Evolutionary conservation across 2,329 filamentous ascomycete species (phyloP).

Genomic region (Conoideocrella luteorostrata): DNA sequence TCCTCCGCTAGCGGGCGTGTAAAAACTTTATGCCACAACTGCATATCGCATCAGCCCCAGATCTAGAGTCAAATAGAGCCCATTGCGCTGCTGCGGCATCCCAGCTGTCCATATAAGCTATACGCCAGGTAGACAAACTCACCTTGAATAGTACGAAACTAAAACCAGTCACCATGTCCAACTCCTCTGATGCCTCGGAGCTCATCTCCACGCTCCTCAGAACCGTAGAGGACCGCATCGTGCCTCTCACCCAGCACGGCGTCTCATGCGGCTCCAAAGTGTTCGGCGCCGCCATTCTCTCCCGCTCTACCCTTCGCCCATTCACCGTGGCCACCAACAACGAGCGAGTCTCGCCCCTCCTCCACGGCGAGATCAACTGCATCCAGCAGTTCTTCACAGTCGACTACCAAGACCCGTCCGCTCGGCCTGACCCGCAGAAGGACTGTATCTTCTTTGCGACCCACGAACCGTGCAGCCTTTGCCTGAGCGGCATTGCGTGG

Average conservation of each 20-base stretch:
- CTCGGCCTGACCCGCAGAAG: conserved; percentile 30
- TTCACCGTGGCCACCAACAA: conserved; percentile 50
- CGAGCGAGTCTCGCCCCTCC: conserved; percentile 45
- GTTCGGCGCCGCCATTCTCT: conserved; percentile 50
- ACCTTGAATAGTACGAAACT: not conserved
- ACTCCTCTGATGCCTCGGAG: conserved; percentile 2
- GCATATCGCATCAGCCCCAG: no score
- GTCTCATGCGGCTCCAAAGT: conserved; percentile 48
- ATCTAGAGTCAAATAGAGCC: no score
- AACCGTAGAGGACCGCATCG: conserved; percentile 38
- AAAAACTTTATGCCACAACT: no score
- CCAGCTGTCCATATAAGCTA: no score
- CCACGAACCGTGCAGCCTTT: no score
- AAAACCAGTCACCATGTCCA: not conserved
- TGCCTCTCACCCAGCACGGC: conserved; percentile 43
- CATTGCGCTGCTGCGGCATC: no score
- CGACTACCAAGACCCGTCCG: conserved; percentile 24
- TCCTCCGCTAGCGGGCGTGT: no score
- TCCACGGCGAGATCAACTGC: conserved; percentile 56
- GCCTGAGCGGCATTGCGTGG: no score
- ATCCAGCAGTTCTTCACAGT: conserved; percentile 50
- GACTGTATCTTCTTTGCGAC: conserved; percentile 54
- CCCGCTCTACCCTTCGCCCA: conserved; percentile 31
- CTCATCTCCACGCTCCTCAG: conserved; percentile 34
- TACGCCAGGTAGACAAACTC: no score